A percentile compares a stretch with the other conserved stretches of the same genome.
Conservation (phyloP, 768 basidiomycete species). For the Wakefieldia striispora region DNA sequence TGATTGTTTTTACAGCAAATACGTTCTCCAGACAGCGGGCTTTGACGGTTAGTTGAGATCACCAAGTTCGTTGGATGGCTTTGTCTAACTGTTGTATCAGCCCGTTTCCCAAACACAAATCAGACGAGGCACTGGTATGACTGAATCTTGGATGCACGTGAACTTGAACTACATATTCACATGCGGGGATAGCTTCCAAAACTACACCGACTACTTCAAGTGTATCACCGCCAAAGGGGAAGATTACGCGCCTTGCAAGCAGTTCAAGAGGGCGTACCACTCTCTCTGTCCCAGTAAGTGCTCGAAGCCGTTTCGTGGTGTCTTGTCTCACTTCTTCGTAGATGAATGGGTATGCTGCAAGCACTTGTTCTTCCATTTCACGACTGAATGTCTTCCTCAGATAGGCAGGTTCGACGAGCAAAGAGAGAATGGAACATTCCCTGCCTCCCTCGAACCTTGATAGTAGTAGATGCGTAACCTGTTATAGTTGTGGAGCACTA, state of each 20-base stretch:
- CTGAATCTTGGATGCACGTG: not conserved
- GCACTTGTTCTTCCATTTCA: not conserved
- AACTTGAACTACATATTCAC: not conserved
- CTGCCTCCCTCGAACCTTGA: conserved; percentile 83
- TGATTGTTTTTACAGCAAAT: conserved; percentile 56
- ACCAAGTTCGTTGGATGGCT: not conserved
- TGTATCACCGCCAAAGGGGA: conserved; percentile 97
- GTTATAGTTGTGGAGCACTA: conserved; percentile 10
- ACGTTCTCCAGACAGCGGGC: conserved; percentile 88
- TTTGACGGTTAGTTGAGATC: conserved; percentile 70
- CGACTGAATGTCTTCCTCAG: conserved; percentile 37
- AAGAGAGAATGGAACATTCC: conserved; percentile 90
- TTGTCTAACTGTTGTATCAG: conserved; percentile 38
- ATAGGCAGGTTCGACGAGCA: conserved; percentile 92
- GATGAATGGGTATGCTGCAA: conserved; percentile 82
- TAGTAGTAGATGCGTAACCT: conserved; percentile 23
- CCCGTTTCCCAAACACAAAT: conserved; percentile 88
- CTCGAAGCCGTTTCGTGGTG: not conserved
- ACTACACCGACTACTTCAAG: conserved; percentile 99
- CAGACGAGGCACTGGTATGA: conserved; percentile 95
- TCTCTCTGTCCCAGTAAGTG: conserved; percentile 95
- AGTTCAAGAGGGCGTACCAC: conserved; percentile 95
- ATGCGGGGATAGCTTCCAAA: conserved; percentile 68
- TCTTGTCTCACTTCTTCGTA: conserved; percentile 31
- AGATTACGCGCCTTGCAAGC: conserved; percentile 97